Conservation (phyloP, 2,329 filamentous ascomycete genomes). For the Trichoderma polysporum region DNA sequence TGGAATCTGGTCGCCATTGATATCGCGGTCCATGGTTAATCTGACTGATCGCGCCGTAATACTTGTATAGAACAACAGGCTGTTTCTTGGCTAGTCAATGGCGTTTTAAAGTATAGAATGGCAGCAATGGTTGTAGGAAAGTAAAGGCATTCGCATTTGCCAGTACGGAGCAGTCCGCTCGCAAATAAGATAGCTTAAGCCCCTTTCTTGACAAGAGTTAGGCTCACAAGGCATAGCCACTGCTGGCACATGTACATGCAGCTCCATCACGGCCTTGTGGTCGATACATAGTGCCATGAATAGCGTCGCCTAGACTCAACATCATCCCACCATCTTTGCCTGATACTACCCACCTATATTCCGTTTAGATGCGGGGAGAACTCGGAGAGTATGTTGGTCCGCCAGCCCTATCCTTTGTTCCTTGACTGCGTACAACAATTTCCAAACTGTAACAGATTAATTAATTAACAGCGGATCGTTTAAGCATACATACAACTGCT, state of each 20-base stretch:
- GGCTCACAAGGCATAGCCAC: background rate
- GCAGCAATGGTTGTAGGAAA: background rate
- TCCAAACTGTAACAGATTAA: background rate
- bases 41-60: too few relatives aligned
- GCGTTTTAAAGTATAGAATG: background rate
- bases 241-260: background rate
- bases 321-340: constrained; percentile 3
- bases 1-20: background rate
- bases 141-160: background rate
- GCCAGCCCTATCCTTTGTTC: background rate
- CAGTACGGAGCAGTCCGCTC: too few relatives aligned
- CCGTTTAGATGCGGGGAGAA: background rate
- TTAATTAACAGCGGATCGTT: background rate
- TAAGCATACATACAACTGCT: background rate
- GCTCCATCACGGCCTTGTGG: constrained; percentile 6
- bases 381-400: background rate
- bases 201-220: background rate
- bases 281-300: background rate
- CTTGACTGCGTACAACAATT: background rate
- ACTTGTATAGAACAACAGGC: background rate
- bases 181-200: background rate
- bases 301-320: constrained; percentile 1
- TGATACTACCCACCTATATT: background rate
- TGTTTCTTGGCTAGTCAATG: background rate
- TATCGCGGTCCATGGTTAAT: background rate